Conservation (phyloP, 140 eudicot species). For the Oenanthe javanica region DNA sequence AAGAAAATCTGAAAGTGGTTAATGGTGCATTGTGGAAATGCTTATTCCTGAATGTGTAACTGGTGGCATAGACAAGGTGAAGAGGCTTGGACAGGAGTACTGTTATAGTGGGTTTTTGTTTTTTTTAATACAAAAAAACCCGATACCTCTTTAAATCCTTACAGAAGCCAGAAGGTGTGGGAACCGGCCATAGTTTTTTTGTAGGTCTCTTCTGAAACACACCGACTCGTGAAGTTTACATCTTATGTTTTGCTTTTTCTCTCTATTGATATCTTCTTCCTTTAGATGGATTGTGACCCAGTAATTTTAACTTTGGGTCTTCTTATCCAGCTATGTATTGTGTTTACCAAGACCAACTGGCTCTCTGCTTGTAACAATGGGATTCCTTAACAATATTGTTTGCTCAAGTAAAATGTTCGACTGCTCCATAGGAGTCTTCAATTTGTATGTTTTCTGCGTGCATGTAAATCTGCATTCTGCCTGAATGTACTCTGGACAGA, state of each 20-base stretch:
- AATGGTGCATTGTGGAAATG: not conserved
- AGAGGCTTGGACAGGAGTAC: not conserved
- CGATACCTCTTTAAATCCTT: not conserved
- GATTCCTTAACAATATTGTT: not conserved
- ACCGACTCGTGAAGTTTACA: not conserved
- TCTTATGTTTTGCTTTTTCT: not conserved
- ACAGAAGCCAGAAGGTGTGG: constrained; percentile 13
- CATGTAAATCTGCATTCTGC: too few relatives aligned
- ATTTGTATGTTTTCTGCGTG: too few relatives aligned
- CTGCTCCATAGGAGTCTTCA: too few relatives aligned
- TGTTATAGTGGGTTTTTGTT: constrained; percentile 26
- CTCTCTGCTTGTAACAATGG: not conserved
- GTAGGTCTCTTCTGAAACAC: constrained; percentile 16
- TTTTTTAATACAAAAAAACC: not conserved
- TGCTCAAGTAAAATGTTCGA: too few relatives aligned
- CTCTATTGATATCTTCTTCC: not conserved
- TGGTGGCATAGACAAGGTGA: constrained; percentile 19
- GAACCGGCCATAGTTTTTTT: constrained; percentile 26
- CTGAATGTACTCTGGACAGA: too few relatives aligned
- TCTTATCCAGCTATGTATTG: not conserved
- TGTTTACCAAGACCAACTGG: too few relatives aligned
- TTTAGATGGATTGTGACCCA: not conserved
- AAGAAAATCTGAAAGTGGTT: not conserved
- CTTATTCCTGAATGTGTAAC: constrained; percentile 1
- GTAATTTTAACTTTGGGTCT: constrained; percentile 6